Conservation (phyloP, 768 basidiomycete genomes). For the Tulasnella sp. region DNA sequence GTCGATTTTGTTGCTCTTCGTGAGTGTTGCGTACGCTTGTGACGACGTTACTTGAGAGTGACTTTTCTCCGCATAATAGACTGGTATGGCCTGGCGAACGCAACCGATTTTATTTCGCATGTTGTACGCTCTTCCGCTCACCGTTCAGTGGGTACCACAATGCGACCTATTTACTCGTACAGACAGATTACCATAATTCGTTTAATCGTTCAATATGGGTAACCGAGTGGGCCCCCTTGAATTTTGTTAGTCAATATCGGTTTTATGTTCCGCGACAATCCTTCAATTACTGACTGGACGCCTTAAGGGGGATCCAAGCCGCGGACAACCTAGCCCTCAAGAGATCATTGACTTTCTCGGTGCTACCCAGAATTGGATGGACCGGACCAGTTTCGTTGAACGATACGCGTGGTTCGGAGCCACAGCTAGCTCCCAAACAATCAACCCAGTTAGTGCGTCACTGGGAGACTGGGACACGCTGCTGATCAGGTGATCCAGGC, state of each 20-base stretch:
- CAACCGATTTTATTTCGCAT: constrained; percentile 40
- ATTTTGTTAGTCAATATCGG: constrained; percentile 7
- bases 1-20: constrained; percentile 47
- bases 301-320: constrained; percentile 15
- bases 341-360: constrained; percentile 40
- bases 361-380: constrained; percentile 42
- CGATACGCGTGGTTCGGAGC: constrained; percentile 53
- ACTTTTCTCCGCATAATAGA: constrained; percentile 23
- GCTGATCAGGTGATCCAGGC: not conserved
- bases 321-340: constrained; percentile 34
- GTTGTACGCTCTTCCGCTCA: constrained; percentile 19
- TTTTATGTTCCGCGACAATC: constrained; percentile 9
- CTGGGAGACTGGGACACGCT: not conserved
- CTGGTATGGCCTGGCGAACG: constrained; percentile 43
- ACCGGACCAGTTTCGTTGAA: constrained; percentile 40
- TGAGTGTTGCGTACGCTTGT: constrained; percentile 23
- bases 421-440: constrained; percentile 37
- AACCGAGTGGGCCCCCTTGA: constrained; percentile 47
- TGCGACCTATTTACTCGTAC: not conserved
- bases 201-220: constrained; percentile 46
- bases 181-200: constrained; percentile 37
- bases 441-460: constrained; percentile 31
- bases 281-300: constrained; percentile 11
- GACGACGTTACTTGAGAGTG: not conserved
- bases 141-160: not conserved